Percentiles rank a stretch among this genome's conserved stretches.
Conservation (phyloP, 2,329 filamentous ascomycete genomes). For the Metarhizium guizhouense region DNA sequence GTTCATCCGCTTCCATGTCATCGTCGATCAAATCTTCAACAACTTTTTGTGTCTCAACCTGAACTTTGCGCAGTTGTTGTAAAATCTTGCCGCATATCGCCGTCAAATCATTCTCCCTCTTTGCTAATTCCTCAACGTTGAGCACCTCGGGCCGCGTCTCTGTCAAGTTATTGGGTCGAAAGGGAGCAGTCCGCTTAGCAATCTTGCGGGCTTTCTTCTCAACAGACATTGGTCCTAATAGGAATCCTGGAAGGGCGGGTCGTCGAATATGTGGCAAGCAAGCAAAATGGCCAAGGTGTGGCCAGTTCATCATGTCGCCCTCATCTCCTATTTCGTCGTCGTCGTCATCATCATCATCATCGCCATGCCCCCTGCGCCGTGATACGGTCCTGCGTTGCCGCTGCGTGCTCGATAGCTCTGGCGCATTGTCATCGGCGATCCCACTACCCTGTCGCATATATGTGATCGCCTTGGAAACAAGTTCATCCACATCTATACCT, state of each 20-base stretch:
- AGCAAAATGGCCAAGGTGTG: constrained; percentile 67
- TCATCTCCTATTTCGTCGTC: constrained; percentile 58
- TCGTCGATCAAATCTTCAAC: constrained; percentile 35
- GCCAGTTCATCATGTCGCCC: constrained; percentile 79
- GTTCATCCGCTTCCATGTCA: constrained; percentile 37
- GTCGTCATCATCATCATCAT: constrained; percentile 39
- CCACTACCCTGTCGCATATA: constrained; percentile 69
- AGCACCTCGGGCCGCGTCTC: constrained; percentile 75
- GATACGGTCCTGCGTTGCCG: constrained; percentile 29
- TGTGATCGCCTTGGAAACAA: constrained; percentile 79
- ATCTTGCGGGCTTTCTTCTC: constrained; percentile 73
- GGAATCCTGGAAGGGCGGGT: constrained; percentile 71
- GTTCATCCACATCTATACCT: constrained; percentile 82
- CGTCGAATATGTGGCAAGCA: constrained; percentile 65
- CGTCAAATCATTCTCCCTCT: constrained; percentile 72
- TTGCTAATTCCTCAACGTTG: constrained; percentile 61
- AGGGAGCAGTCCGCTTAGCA: constrained; percentile 60
- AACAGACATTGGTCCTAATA: constrained; percentile 80
- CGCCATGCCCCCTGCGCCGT: constrained; percentile 29
- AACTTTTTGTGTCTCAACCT: constrained; percentile 36
- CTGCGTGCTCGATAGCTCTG: constrained; percentile 41
- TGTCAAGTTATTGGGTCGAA: constrained; percentile 57
- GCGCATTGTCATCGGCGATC: constrained; percentile 40
- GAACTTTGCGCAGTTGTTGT: constrained; percentile 44
- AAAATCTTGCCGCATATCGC: constrained; percentile 70